phyloP scores from a whole-genome alignment of 345 rosid genomes.

The Heritiera fomes region DNA sequence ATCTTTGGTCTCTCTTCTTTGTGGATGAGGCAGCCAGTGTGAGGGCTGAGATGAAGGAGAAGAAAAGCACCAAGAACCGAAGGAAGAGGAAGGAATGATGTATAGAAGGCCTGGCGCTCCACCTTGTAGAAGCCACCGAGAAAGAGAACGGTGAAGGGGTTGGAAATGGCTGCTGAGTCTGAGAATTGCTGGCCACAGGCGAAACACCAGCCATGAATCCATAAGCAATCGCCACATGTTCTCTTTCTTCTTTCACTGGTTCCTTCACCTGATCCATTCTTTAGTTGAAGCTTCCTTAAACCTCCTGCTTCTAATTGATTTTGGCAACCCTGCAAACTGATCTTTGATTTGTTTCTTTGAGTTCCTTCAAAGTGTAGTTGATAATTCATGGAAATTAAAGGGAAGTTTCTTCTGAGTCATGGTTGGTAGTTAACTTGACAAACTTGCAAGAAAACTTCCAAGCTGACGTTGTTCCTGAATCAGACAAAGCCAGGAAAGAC shows the following conservation, averaged over 20 bases:
- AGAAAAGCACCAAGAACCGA: constrained; percentile 47
- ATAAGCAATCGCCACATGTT: constrained; percentile 32
- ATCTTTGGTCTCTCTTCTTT: constrained; percentile 28
- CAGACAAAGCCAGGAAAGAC: constrained; percentile 12
- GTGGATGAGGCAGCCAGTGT: constrained; percentile 48
- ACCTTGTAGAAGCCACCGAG: constrained; percentile 44
- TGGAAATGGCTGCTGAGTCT: constrained; percentile 40
- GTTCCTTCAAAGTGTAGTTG: background rate
- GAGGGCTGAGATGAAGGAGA: constrained; percentile 66
- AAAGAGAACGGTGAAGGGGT: constrained; percentile 64
- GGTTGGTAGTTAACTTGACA: background rate
- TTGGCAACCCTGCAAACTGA: background rate
- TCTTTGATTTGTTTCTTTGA: background rate
- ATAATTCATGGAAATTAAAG: background rate
- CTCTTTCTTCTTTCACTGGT: constrained; percentile 35
- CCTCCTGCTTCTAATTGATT: constrained; percentile 7
- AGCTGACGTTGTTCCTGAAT: background rate
- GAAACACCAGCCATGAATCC: constrained; percentile 46
- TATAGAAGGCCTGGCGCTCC: constrained; percentile 42
- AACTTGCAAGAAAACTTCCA: background rate
- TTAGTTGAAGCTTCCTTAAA: constrained; percentile 20
- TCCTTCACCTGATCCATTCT: constrained; percentile 18
- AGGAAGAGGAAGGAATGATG: constrained; percentile 42
- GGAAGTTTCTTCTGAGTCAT: background rate
- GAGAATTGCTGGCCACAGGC: constrained; percentile 36